Conservation (phyloP, 225 moss, liverwort and hornwort genomes). For the Bryum argenteum region DNA sequence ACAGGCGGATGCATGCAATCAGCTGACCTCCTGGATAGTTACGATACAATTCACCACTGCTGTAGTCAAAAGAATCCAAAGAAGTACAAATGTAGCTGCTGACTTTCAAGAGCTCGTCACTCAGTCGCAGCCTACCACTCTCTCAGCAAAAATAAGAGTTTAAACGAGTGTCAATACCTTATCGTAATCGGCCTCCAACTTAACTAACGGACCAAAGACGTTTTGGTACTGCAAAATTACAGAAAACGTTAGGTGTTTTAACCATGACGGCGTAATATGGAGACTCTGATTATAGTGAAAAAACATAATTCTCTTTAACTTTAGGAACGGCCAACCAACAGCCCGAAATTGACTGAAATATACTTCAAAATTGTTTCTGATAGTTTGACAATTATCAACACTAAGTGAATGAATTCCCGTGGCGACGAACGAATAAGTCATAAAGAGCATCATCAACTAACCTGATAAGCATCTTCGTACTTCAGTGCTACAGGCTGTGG, state of each 20-base stretch:
- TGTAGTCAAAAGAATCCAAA: constrained; percentile 2
- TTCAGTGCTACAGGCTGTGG: constrained; percentile 91
- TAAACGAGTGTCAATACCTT: constrained; percentile 57
- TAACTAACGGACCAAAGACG: constrained; percentile 91
- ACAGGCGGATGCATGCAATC: background rate
- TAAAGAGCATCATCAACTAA: constrained; percentile 29
- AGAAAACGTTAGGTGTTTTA: constrained; percentile 3
- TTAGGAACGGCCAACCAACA: background rate
- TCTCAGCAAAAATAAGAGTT: background rate
- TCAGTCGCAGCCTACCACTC: background rate
- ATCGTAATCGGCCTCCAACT: constrained; percentile 96
- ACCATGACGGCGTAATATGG: background rate
- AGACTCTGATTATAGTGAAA: background rate
- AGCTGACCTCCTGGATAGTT: background rate
- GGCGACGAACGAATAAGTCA: constrained; percentile 5
- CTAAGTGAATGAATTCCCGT: background rate
- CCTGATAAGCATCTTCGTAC: constrained; percentile 99
- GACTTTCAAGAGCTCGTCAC: constrained; percentile 4
- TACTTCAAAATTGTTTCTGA: background rate
- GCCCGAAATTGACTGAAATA: background rate
- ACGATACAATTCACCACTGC: constrained; percentile 4
- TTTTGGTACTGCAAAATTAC: constrained; percentile 83
- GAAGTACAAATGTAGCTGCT: background rate
- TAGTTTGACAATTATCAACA: background rate
- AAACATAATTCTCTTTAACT: background rate